These are phyloP conservation scores for Tirmania nivea DNA, from an alignment of 495 filamentous ascomycete genomes.

Conservation along the genomic window DNA sequence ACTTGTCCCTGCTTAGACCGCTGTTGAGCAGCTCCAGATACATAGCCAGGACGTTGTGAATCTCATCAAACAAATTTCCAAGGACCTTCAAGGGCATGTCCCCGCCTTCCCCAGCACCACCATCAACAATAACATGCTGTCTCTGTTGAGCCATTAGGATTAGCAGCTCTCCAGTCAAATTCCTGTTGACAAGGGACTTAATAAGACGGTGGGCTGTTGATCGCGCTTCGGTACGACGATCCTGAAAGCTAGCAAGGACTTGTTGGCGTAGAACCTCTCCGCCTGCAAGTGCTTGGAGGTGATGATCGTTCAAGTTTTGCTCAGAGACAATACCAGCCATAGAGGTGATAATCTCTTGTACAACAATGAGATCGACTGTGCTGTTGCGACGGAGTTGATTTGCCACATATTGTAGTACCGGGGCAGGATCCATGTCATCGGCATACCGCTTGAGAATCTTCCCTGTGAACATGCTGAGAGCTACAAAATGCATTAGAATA, in stretches of 20 bases:
- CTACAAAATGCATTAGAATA: conserved; percentile 23
- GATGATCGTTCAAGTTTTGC: conserved; percentile 62
- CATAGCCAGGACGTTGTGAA: conserved; percentile 61
- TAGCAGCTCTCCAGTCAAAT: conserved; percentile 54
- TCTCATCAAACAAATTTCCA: conserved; percentile 69
- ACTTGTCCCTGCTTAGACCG: conserved; percentile 53
- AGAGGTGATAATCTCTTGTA: conserved; percentile 66
- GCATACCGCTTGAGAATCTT: conserved; percentile 65
- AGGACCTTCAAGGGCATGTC: conserved; percentile 54
- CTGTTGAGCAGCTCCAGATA: conserved; percentile 74
- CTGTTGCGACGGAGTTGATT: conserved; percentile 60
- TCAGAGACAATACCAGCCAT: conserved; percentile 86
- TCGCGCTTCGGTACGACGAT: conserved; percentile 56
- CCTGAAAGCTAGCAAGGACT: conserved; percentile 52
- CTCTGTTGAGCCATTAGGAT: conserved; percentile 79
- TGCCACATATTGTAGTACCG: conserved; percentile 73
- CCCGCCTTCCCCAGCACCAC: conserved; percentile 24
- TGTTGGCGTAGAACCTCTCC: conserved; percentile 58
- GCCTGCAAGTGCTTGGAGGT: conserved; percentile 67
- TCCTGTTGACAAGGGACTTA: conserved; percentile 29
- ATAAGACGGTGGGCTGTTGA: conserved; percentile 60
- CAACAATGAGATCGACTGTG: conserved; percentile 64
- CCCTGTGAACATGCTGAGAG: conserved; percentile 65
- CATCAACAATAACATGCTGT: conserved; percentile 44
- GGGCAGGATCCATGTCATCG: conserved; percentile 59